A percentile compares a stretch with the other conserved stretches of the same genome.
Conservation (phyloP, 2,329 filamentous ascomycete genomes). For the Ophiobolus disseminans region DNA sequence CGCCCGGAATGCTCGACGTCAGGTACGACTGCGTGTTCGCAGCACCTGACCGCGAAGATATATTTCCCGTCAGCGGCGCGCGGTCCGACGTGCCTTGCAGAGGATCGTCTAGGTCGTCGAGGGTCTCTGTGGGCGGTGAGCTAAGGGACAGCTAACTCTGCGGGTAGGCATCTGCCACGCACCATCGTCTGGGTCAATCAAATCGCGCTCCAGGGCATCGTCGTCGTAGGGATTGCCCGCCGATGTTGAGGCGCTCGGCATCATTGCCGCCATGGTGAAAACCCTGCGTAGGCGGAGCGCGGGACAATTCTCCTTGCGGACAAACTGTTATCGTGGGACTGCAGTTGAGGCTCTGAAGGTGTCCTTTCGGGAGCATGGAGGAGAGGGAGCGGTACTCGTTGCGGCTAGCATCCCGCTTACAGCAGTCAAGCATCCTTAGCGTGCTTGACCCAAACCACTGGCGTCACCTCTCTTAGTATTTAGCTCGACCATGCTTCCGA, state of each 20-base stretch:
- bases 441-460: conserved; percentile 23
- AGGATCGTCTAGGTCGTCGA: conserved; percentile 93
- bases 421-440: conserved; percentile 30
- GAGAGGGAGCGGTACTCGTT: conserved; percentile 27
- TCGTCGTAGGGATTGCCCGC: conserved; percentile 53
- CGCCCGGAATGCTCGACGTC: conserved; percentile 87
- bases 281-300: conserved; percentile 31
- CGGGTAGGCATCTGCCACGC: conserved; percentile 27
- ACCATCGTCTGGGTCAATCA: conserved; percentile 63
- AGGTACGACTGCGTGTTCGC: conserved; percentile 78
- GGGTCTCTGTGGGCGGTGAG: conserved; percentile 66
- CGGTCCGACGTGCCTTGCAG: conserved; percentile 73
- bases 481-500: conserved; percentile 29
- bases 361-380: conserved; percentile 20
- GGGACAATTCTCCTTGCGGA: conserved; percentile 33
- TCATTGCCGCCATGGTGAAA: conserved; percentile 54
- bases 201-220: conserved; percentile 57
- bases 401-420: conserved; percentile 32
- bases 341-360: conserved; percentile 40
- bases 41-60: conserved; percentile 58
- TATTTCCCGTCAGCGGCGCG: conserved; percentile 84
- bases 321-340: conserved; percentile 33
- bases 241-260: conserved; percentile 49
- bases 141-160: conserved; percentile 7
- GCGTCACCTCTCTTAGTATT: conserved; percentile 36